Conservation (phyloP, 495 filamentous ascomycete species). For the Cairneyella variabilis region DNA sequence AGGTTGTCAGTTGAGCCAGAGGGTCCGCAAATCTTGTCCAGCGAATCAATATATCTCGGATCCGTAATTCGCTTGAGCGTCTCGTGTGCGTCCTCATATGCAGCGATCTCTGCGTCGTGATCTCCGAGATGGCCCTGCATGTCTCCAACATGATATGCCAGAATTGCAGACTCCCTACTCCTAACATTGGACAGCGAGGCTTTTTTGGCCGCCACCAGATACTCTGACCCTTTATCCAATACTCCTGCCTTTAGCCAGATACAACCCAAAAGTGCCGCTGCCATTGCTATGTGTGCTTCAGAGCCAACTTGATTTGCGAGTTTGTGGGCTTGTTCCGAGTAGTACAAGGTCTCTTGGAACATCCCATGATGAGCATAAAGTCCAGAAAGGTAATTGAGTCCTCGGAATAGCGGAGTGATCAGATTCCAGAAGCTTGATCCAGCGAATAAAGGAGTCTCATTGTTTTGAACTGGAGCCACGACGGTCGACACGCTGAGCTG, state of each 20-base stretch:
- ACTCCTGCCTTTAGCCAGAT: conserved; percentile 62
- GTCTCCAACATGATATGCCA: conserved; percentile 38
- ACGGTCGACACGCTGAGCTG: conserved; percentile 23
- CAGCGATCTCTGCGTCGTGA: conserved; percentile 29
- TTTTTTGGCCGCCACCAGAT: conserved; percentile 48
- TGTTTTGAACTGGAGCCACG: neutral
- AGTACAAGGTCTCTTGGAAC: conserved; percentile 86
- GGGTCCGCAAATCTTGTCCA: conserved; percentile 7
- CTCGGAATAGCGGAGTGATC: conserved; percentile 64
- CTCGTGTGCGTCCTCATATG: conserved; percentile 25
- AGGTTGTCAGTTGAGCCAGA: conserved; percentile 25
- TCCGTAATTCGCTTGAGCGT: conserved; percentile 4
- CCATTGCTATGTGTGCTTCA: conserved; percentile 50
- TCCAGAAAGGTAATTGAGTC: conserved; percentile 64
- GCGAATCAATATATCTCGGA: conserved; percentile 13
- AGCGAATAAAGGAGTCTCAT: conserved; percentile 23
- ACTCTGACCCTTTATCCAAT: conserved; percentile 54
- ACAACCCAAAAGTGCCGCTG: conserved; percentile 55
- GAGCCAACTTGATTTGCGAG: conserved; percentile 68
- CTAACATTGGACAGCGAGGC: conserved; percentile 36
- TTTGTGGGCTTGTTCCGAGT: conserved; percentile 77
- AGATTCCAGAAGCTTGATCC: conserved; percentile 80
- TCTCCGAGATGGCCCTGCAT: conserved; percentile 41
- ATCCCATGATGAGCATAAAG: conserved; percentile 80
- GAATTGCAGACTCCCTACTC: conserved; percentile 31